Percentiles rank a stretch among this genome's conserved stretches.
phyloP scores from a whole-genome alignment of 2,329 filamentous ascomycete genomes.

The Monosporascus sp. region DNA sequence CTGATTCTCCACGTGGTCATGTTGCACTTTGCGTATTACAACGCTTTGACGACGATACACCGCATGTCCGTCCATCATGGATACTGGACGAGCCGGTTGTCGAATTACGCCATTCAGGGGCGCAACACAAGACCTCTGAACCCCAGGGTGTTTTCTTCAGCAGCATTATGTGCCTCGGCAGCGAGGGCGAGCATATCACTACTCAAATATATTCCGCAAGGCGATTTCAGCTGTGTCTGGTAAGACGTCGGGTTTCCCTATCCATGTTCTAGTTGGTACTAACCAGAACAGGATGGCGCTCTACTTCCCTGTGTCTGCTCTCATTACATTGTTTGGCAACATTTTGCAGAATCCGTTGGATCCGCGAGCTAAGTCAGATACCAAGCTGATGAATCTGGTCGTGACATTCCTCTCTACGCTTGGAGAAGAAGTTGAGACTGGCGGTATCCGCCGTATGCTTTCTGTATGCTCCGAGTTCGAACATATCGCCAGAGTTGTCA shows the following conservation, averaged over 20 bases:
- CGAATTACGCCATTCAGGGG: slow-evolving; percentile 92
- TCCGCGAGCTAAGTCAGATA: slow-evolving; percentile 78
- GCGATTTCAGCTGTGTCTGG: slow-evolving; percentile 94
- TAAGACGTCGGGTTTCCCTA: slow-evolving; percentile 37
- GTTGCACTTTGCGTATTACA: slow-evolving; percentile 95
- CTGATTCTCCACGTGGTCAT: slow-evolving; percentile 93
- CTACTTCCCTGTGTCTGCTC: slow-evolving; percentile 92
- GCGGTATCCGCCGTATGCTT: slow-evolving; percentile 89
- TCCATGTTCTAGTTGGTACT: slow-evolving; percentile 14
- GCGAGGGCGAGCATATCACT: slow-evolving; percentile 89
- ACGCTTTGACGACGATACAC: slow-evolving; percentile 94
- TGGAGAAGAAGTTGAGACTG: slow-evolving; percentile 82
- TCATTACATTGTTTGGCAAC: slow-evolving; percentile 94
- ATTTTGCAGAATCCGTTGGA: slow-evolving; percentile 94
- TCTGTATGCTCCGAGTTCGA: slow-evolving; percentile 95
- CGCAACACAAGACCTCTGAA: slow-evolving; percentile 88
- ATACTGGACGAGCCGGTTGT: slow-evolving; percentile 93
- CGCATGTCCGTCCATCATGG: slow-evolving; percentile 98
- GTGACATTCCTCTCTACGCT: slow-evolving; percentile 88
- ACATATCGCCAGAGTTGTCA: slow-evolving; percentile 82
- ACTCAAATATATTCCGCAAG: slow-evolving; percentile 93
- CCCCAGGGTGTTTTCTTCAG: slow-evolving; percentile 89
- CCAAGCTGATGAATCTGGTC: slow-evolving; percentile 86
- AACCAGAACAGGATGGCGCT: slow-evolving; percentile 66
- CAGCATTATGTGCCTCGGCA: slow-evolving; percentile 86